These are phyloP conservation scores for Pseudevernia furfuracea DNA, from an alignment of 495 filamentous ascomycete genomes.

Conservation along the genomic window DNA sequence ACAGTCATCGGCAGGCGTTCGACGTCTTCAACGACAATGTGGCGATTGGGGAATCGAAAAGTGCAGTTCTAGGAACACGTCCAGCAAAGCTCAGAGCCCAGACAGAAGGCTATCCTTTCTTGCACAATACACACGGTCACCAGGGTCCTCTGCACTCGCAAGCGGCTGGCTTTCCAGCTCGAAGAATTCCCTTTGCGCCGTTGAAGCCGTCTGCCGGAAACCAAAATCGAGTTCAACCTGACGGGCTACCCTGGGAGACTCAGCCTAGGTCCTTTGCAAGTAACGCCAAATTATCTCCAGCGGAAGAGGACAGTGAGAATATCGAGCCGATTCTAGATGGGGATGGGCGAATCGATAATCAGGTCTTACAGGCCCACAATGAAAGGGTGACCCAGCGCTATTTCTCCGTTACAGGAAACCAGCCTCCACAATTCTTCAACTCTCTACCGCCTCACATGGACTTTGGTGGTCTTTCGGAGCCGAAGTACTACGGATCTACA, in stretches of 20 bases:
- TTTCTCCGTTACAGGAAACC: slow-evolving; percentile 26
- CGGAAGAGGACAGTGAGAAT: slow-evolving; percentile 36
- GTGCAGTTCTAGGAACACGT: neutral
- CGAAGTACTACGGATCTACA: slow-evolving; percentile 30
- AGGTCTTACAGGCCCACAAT: neutral
- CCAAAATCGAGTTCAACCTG: neutral
- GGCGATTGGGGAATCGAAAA: neutral
- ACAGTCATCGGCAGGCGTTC: slow-evolving; percentile 28
- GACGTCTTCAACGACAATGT: slow-evolving; percentile 35
- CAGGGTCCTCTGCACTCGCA: neutral
- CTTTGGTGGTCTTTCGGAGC: slow-evolving; percentile 29
- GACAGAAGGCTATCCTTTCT: neutral
- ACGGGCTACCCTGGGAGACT: neutral
- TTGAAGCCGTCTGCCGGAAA: neutral
- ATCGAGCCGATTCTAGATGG: slow-evolving; percentile 38
- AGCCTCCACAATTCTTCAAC: slow-evolving; percentile 33
- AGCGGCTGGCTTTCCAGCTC: neutral
- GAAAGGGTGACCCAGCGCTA: slow-evolving; percentile 28
- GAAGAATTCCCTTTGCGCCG: neutral
- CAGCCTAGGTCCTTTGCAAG: neutral
- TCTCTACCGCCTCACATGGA: slow-evolving; percentile 31
- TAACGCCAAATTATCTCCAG: neutral
- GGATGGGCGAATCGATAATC: slow-evolving; percentile 31
- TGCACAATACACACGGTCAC: slow-evolving; percentile 2
- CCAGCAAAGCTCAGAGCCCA: slow-evolving; percentile 5